Evolutionary conservation across 2,329 filamentous ascomycete species (phyloP), one percentile per base, ranked within the genome.

Genomic region (Xylogone sp.): DNA sequence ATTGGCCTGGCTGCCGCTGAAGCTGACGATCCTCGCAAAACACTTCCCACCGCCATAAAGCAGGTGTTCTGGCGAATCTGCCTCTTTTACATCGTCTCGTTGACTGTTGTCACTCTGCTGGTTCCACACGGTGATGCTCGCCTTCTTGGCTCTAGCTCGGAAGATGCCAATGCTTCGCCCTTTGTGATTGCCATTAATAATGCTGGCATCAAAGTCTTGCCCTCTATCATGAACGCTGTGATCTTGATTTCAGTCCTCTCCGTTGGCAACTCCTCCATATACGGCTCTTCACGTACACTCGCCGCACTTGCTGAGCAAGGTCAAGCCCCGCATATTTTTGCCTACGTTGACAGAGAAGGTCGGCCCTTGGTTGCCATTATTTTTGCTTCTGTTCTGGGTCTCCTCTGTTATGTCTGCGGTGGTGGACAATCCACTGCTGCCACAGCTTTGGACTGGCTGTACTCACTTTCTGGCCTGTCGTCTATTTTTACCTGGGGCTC

Each of bases 401-500:
- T n/a, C n/a, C n/a, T n/a, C n/a, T n/a, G n/a, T n/a, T n/a, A n/a
- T n/a, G n/a, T n/a, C n/a, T n/a, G n/a, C 42, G 81, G 81, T 27
- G 24, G 24, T 27, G 24, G 24, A 21, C 68, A n/a, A n/a, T 83
- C 43, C 71, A 84, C 20, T 78, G 78, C 39, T 84, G 81, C 65
- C 68, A 84, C 46, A 73, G 74, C 81, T 51, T 85, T 85, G 69
- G 72, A 71, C 61, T 86, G 83, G 82, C 75, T 86, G 53, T 73
- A 88, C 46, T 78, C 86, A 0, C 78, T 90, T 21, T 87, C 84
- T 0, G 86, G 85, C 46, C 78, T 90, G 13, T 80, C 81, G 1
- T 84, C 81, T 53, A 80, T 90, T 64, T 87, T 90, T 68, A 85
- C 86, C 24, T 90, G 87, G 86, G 82, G 80, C 42, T 85, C 76